A percentile compares a stretch with the other conserved stretches of the same genome.
Evolutionary conservation across 805 yeast genomes (phyloP).

Genomic region (Ogataea pilisensis): DNA sequence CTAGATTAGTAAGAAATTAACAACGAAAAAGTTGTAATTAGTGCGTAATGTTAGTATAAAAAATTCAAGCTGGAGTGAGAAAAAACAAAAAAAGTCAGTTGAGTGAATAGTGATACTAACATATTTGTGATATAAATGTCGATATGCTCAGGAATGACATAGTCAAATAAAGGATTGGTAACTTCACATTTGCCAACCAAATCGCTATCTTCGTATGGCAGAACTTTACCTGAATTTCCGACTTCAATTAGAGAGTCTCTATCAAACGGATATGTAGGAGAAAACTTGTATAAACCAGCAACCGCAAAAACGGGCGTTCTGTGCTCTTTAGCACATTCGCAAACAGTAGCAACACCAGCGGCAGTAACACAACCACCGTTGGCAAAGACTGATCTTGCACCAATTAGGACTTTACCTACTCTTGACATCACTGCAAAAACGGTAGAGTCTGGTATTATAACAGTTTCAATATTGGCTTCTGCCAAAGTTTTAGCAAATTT

Average conservation of each 20-base stretch:
- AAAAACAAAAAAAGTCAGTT: too few relatives aligned
- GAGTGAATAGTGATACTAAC: slow-evolving; percentile 25
- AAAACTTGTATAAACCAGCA: slow-evolving; percentile 88
- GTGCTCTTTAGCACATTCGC: slow-evolving; percentile 93
- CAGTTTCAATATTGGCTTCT: slow-evolving; percentile 82
- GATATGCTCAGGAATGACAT: slow-evolving; percentile 88
- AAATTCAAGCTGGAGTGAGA: too few relatives aligned
- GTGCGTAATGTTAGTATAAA: slow-evolving; percentile 4
- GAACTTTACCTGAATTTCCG: slow-evolving; percentile 88
- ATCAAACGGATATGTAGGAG: slow-evolving; percentile 90
- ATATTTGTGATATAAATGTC: slow-evolving; percentile 92
- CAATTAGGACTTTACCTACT: slow-evolving; percentile 93
- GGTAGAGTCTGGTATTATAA: slow-evolving; percentile 88
- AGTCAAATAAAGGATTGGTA: slow-evolving; percentile 85
- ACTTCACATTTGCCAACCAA: slow-evolving; percentile 73
- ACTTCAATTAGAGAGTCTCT: slow-evolving; percentile 81
- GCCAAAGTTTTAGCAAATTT: slow-evolving; percentile 75
- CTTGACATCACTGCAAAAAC: slow-evolving; percentile 95
- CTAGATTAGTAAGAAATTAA: slow-evolving; percentile 16
- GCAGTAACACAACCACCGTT: slow-evolving; percentile 92
- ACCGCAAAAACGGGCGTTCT: slow-evolving; percentile 95
- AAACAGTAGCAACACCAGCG: slow-evolving; percentile 88
- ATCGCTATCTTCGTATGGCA: slow-evolving; percentile 66
- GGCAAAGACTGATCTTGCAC: slow-evolving; percentile 88
- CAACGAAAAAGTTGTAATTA: too few relatives aligned